These are phyloP conservation scores for Trametes polyzona DNA, from an alignment of 1,284 basidiomycete species.

Conservation along the genomic window DNA sequence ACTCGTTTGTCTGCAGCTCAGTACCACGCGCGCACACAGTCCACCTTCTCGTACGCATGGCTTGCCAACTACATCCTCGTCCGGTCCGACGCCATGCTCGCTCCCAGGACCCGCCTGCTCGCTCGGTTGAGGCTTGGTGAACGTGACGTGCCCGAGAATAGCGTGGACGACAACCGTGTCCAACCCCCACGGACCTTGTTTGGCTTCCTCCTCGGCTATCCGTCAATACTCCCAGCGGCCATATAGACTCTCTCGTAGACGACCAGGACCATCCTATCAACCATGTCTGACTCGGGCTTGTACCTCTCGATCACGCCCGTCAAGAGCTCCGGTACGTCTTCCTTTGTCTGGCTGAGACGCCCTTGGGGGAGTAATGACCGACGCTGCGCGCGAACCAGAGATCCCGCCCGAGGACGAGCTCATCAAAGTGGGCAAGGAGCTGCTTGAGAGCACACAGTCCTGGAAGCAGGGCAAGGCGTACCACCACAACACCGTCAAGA, in stretches of 20 bases:
- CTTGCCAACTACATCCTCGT: too few species aligned
- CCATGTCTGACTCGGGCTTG: slow-evolving; percentile 22
- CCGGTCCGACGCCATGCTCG: background rate
- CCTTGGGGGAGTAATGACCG: background rate
- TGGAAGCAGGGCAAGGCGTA: slow-evolving; percentile 74
- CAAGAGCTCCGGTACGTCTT: slow-evolving; percentile 27
- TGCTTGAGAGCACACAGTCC: slow-evolving; percentile 55
- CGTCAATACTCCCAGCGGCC: background rate
- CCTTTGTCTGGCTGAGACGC: background rate
- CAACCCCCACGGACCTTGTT: background rate
- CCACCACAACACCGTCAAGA: slow-evolving; percentile 57
- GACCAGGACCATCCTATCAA: background rate
- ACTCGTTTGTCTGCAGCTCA: background rate
- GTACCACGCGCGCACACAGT: too few species aligned
- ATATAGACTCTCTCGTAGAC: background rate
- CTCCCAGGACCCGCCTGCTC: background rate
- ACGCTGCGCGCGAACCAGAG: slow-evolving; percentile 40
- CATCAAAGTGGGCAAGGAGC: slow-evolving; percentile 53
- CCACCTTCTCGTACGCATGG: too few species aligned
- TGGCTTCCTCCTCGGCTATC: background rate
- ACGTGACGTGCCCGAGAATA: slow-evolving; percentile 9
- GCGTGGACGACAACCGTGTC: slow-evolving; percentile 1
- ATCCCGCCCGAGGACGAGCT: slow-evolving; percentile 64
- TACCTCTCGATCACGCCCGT: slow-evolving; percentile 28
- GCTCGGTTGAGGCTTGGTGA: background rate